A percentile compares a stretch with the other conserved stretches of the same genome.
Evolutionary conservation across 495 filamentous ascomycete species (phyloP).

Genomic region (Cercophora sp.): DNA sequence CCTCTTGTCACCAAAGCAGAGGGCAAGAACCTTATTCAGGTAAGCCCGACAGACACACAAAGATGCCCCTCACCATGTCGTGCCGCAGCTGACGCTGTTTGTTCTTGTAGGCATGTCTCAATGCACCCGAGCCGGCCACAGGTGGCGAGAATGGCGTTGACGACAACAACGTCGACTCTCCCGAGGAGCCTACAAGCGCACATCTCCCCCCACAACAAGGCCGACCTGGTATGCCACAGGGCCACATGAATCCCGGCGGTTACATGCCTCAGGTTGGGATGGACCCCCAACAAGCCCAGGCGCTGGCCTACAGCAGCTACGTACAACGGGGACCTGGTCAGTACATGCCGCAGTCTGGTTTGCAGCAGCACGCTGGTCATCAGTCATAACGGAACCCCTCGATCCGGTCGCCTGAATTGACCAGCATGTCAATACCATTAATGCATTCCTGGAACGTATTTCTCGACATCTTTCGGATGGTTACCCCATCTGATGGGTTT

Average conservation of each 20-base stretch:
- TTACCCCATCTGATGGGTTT: slow-evolving; percentile 16
- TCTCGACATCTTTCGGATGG: slow-evolving; percentile 26
- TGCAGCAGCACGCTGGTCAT: slow-evolving; percentile 53
- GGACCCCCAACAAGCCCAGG: slow-evolving; percentile 53
- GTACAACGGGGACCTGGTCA: slow-evolving; percentile 47
- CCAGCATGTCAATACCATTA: slow-evolving; percentile 48
- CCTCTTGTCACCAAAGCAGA: slow-evolving; percentile 98
- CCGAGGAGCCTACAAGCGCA: slow-evolving; percentile 56
- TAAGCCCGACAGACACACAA: slow-evolving; percentile 39
- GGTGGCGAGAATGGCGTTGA: slow-evolving; percentile 89
- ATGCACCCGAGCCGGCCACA: slow-evolving; percentile 90
- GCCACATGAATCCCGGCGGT: slow-evolving; percentile 44
- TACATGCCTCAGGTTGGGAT: slow-evolving; percentile 52
- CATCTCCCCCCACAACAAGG: slow-evolving; percentile 55
- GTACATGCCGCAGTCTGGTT: slow-evolving; percentile 53
- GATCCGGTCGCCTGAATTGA: slow-evolving; percentile 24
- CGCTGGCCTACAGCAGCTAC: slow-evolving; percentile 59
- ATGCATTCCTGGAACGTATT: slow-evolving; percentile 46
- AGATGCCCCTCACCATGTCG: slow-evolving; percentile 4
- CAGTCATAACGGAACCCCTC: slow-evolving; percentile 37
- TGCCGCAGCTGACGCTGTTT: too few relatives aligned
- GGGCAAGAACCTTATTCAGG: slow-evolving; percentile 99
- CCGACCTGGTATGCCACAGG: slow-evolving; percentile 48
- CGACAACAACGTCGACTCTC: slow-evolving; percentile 60
- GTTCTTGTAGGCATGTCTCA: slow-evolving; percentile 90